Base-by-base conservation (phyloP, 1,284 basidiomycete species). In the Sporisorium exsertum region DNA sequence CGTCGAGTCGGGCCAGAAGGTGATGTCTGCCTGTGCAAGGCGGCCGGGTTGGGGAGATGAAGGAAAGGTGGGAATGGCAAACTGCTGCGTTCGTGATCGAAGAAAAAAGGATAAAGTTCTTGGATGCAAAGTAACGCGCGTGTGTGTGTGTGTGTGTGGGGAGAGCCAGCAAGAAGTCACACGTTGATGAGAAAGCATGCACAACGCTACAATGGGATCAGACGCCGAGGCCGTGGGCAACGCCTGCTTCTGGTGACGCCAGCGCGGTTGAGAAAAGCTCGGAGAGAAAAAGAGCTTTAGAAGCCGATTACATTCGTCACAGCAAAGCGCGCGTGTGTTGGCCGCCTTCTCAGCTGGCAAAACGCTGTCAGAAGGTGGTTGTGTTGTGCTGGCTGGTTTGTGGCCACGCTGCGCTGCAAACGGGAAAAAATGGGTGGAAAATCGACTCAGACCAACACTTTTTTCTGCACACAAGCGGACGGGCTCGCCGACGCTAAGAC, bases 141-240 rank as follows among this genome's bases (percentile, higher is more conserved):
- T 16, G 45, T 27, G 46, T 27, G 46, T 49, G 47, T 29, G 26
- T 3, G 27, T 2, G 27, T 29, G 33, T 2, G 26, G 20, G 26
- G 26, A 32, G 27, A 18, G 29, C 27, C 18, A n/a, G 15, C 15
- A 18, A 26, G 12, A 47, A 47, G 26, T 47, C 46, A 16, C 46
- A 29, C 26, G n/a, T 50, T 32, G 49, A 20, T 29, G 27, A 29
- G 32, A n/a, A 49, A 32, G 46, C 46, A 47, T n/a, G 26, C 24
- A 24, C 29, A 29, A n/a, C 29, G 33, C 52, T 22, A 32, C 52
- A 42, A 27, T 27, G 29, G 10, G 18, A 50, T 18, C 42, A 32
- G 7, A 55, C 42, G 42, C 54, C 54, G 54, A 55, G 54, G 15
- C 42, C 42, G 54, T 55, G 54, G n/a, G 54, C 54, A 55, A 45